Evolutionary conservation across 2,329 filamentous ascomycete species (phyloP).

Genomic region (Nemania sp.): DNA sequence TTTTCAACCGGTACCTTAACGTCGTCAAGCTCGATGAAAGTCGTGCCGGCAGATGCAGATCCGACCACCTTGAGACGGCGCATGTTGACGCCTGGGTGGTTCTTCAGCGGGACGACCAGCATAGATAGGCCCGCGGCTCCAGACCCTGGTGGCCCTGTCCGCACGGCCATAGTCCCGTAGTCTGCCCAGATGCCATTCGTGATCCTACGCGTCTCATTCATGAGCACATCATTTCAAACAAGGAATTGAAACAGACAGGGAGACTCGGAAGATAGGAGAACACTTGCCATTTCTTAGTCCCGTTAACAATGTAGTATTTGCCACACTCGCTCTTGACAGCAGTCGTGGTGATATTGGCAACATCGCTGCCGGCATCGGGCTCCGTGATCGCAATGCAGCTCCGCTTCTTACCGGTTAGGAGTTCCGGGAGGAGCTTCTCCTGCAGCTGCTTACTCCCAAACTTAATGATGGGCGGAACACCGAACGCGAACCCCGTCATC

Average conservation of each 20-base stretch:
- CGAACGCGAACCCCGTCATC: slow-evolving; percentile 78
- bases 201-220: slow-evolving; percentile 59
- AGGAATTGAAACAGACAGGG: too few relatives aligned
- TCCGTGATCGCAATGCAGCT: slow-evolving; percentile 84
- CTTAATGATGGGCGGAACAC: slow-evolving; percentile 77
- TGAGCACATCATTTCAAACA: not conserved
- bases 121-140: slow-evolving; percentile 73
- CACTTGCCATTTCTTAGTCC: slow-evolving; percentile 77
- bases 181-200: slow-evolving; percentile 79
- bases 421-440: slow-evolving; percentile 74
- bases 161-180: slow-evolving; percentile 76
- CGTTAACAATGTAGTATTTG: slow-evolving; percentile 77
- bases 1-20: slow-evolving; percentile 78
- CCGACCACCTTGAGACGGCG: slow-evolving; percentile 75
- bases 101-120: slow-evolving; percentile 77
- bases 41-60: slow-evolving; percentile 74
- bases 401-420: slow-evolving; percentile 74
- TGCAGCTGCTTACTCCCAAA: slow-evolving; percentile 73
- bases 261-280: not conserved
- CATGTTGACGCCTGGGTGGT: slow-evolving; percentile 74
- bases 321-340: slow-evolving; percentile 72
- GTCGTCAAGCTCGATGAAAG: slow-evolving; percentile 81
- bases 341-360: slow-evolving; percentile 77
- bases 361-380: slow-evolving; percentile 78
- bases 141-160: slow-evolving; percentile 71